phyloP scores from a whole-genome alignment of 768 basidiomycete species.

The Phaeotremella skinneri region DNA sequence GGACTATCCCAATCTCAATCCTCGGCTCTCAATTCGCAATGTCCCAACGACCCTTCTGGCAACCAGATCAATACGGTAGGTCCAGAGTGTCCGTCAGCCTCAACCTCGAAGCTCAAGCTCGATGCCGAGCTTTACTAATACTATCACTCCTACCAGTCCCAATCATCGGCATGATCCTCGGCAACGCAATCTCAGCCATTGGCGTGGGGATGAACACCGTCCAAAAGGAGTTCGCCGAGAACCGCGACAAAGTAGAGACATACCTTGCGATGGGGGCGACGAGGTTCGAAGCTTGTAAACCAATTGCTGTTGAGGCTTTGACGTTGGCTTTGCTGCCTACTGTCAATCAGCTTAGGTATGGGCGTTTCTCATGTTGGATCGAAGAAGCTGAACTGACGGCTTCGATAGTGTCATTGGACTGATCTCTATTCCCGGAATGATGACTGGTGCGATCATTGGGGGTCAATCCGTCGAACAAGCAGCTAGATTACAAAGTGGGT shows the following conservation, averaged over 20 bases:
- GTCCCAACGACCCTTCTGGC: slow-evolving; percentile 76
- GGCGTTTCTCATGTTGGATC: slow-evolving; percentile 20
- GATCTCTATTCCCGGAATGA: slow-evolving; percentile 63
- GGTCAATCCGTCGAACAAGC: slow-evolving; percentile 82
- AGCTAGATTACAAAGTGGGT: slow-evolving; percentile 68
- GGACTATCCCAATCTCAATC: slow-evolving; percentile 75
- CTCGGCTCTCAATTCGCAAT: slow-evolving; percentile 74
- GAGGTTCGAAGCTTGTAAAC: slow-evolving; percentile 75
- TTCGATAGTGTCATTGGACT: slow-evolving; percentile 49
- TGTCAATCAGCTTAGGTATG: slow-evolving; percentile 75
- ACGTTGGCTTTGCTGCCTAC: slow-evolving; percentile 74
- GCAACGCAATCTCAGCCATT: slow-evolving; percentile 71
- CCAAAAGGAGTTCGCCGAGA: slow-evolving; percentile 76
- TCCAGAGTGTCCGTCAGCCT: slow-evolving; percentile 1
- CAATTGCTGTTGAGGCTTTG: slow-evolving; percentile 74
- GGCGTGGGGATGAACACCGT: slow-evolving; percentile 66
- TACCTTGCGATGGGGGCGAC: slow-evolving; percentile 83
- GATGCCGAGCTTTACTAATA: not conserved
- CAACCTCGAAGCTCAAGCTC: not conserved
- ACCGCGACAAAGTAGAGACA: slow-evolving; percentile 78
- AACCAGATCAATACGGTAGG: slow-evolving; percentile 74
- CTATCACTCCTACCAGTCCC: slow-evolving; percentile 60
- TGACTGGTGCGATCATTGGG: slow-evolving; percentile 86
- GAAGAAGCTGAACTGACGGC: not conserved
- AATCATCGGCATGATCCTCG: slow-evolving; percentile 81